Conservation (phyloP, 208 protist species). For the Acanthamoeba healyi region DNA sequence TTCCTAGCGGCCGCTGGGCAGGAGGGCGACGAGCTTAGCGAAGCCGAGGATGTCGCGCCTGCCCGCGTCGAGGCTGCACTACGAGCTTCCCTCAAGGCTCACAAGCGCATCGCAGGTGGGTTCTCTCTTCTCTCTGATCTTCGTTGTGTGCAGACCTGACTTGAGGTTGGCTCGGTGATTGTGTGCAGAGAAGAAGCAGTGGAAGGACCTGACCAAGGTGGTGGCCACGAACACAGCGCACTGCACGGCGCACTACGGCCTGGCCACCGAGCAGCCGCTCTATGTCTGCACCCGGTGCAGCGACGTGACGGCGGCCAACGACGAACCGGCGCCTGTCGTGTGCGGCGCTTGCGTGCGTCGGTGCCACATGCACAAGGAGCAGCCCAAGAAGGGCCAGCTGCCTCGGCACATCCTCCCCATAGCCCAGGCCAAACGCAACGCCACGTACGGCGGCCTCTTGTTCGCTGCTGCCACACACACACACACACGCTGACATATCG, state of each 20-base stretch:
- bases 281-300: slow-evolving; percentile 25
- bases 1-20: neutral
- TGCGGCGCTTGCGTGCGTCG: neutral
- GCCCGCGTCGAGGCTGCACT: neutral
- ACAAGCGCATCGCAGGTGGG: neutral
- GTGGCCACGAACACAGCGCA: neutral
- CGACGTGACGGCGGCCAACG: neutral
- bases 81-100: neutral
- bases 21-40: neutral
- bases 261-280: neutral
- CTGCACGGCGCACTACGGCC: neutral
- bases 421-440: neutral
- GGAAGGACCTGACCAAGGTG: neutral
- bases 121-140: neutral
- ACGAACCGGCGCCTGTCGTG: neutral
- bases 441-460: neutral
- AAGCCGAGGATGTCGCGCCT: neutral
- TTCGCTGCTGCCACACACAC: neutral
- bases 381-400: neutral
- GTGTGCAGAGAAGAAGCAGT: neutral
- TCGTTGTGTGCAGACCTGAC: no score
- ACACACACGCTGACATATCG: neutral
- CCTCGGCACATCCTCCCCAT: slow-evolving; percentile 3
- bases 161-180: neutral
- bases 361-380: slow-evolving; percentile 24